Conservation (phyloP, 768 basidiomycete species). For the Hypholoma sublateritium region DNA sequence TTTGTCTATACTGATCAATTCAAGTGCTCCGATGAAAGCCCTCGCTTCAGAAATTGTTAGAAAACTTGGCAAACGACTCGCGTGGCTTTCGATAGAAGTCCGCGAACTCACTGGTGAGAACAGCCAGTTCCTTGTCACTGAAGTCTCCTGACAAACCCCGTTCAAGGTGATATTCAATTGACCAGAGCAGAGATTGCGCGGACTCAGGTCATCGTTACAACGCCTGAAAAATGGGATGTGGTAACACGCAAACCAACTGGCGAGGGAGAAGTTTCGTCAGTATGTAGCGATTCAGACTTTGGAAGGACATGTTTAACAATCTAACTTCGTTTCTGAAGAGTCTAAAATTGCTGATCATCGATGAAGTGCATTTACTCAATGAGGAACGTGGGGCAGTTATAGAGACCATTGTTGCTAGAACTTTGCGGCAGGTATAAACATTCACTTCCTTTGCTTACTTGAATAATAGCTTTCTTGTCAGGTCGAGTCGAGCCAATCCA, state of each 20-base stretch:
- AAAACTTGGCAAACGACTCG: slow-evolving; percentile 86
- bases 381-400: slow-evolving; percentile 98
- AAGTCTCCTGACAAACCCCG: slow-evolving; percentile 17
- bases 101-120: slow-evolving; percentile 82
- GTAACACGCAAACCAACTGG: slow-evolving; percentile 96
- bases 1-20: slow-evolving; percentile 1
- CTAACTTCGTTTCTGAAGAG: slow-evolving; percentile 46
- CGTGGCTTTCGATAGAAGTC: slow-evolving; percentile 85
- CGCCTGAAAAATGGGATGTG: slow-evolving; percentile 99
- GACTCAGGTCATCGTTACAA: slow-evolving; percentile 98
- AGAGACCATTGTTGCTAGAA: slow-evolving; percentile 96
- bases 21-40: slow-evolving; percentile 97
- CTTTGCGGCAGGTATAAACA: slow-evolving; percentile 70
- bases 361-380: slow-evolving; percentile 95
- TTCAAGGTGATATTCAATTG: slow-evolving; percentile 90
- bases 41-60: slow-evolving; percentile 93
- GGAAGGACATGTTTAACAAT: too few species aligned
- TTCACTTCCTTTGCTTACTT: background rate
- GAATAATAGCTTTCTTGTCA: slow-evolving; percentile 24
- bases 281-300: slow-evolving; percentile 33
- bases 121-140: background rate
- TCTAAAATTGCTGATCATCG: slow-evolving; percentile 93
- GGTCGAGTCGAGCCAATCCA: slow-evolving; percentile 95
- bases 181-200: slow-evolving; percentile 90
- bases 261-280: slow-evolving; percentile 94